phyloP scores from a whole-genome alignment of 805 yeast species.

The Sugiyamaella qingdaonensis region DNA sequence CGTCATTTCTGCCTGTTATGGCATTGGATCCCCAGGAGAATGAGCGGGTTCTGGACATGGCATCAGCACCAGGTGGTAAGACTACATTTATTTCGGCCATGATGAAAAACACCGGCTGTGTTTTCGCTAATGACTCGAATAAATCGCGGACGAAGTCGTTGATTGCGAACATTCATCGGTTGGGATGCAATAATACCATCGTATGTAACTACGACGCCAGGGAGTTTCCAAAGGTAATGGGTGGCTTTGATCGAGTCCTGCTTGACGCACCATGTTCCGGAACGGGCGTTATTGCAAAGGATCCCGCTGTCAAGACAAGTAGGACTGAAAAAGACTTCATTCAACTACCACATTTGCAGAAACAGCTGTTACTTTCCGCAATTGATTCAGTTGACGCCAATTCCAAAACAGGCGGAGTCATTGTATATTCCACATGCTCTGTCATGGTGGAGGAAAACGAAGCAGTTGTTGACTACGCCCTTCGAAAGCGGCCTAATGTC shows the following conservation, averaged over 20 bases:
- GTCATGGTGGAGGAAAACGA: conserved; percentile 98
- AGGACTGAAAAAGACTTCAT: conserved; percentile 96
- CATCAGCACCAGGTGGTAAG: conserved; percentile 99
- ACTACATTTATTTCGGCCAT: conserved; percentile 91
- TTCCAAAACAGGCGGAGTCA: conserved; percentile 86
- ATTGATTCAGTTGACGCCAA: conserved; percentile 95
- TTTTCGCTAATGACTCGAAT: conserved; percentile 95
- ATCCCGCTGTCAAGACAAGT: conserved; percentile 86
- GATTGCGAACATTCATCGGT: conserved; percentile 94
- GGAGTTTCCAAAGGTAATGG: conserved; percentile 96
- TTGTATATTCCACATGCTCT: conserved; percentile 97
- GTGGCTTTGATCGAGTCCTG: conserved; percentile 93
- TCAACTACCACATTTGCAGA: conserved; percentile 94
- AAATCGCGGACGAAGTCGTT: conserved; percentile 94
- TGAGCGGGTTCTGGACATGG: conserved; percentile 96
- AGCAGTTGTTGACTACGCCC: conserved; percentile 96
- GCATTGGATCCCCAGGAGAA: conserved; percentile 96
- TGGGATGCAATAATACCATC: conserved; percentile 93
- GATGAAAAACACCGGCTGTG: conserved; percentile 97
- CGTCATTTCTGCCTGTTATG: conserved; percentile 95
- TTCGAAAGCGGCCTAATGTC: conserved; percentile 94
- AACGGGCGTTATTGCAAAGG: conserved; percentile 98
- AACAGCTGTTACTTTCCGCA: conserved; percentile 88
- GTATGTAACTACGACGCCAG: conserved; percentile 98
- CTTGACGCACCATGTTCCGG: conserved; percentile 99